Conservation (phyloP, 2,329 filamentous ascomycete species). For the Cercospora nicotianae region DNA sequence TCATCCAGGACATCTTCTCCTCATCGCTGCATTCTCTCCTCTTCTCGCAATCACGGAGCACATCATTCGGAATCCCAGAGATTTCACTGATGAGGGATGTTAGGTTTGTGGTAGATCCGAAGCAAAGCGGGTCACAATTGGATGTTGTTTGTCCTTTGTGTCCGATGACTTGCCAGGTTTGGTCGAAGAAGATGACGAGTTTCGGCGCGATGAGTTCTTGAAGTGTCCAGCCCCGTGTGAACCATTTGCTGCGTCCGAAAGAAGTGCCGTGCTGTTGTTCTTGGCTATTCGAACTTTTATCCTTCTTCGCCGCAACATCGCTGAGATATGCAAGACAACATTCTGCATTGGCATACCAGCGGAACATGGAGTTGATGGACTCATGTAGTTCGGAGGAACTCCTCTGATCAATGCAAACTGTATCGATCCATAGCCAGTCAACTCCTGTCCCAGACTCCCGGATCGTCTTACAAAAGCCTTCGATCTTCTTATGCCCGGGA, state of each 20-base stretch:
- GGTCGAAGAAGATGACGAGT: constrained; percentile 21
- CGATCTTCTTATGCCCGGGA: constrained; percentile 16
- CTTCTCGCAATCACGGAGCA: constrained; percentile 9
- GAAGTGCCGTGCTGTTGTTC: background rate
- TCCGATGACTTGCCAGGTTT: constrained; percentile 18
- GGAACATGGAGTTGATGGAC: constrained; percentile 28
- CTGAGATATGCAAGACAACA: constrained; percentile 24
- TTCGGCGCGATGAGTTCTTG: constrained; percentile 24
- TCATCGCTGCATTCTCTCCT: background rate
- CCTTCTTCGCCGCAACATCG: constrained; percentile 3
- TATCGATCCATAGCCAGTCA: constrained; percentile 27
- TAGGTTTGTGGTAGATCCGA: background rate
- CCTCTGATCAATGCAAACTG: constrained; percentile 25
- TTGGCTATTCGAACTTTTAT: background rate
- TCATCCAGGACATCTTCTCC: constrained; percentile 11
- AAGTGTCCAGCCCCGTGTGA: constrained; percentile 27
- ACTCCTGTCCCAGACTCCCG: background rate
- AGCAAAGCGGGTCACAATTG: background rate
- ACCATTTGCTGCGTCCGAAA: constrained; percentile 23
- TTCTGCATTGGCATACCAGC: constrained; percentile 21
- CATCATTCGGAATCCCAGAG: constrained; percentile 15
- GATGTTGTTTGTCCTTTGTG: constrained; percentile 7
- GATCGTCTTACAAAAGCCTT: constrained; percentile 9
- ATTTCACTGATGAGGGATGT: constrained; percentile 20
- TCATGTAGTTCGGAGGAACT: constrained; percentile 19